Evolutionary conservation across 1,284 basidiomycete genomes (phyloP).

Genomic region (Abortiporus biennis): DNA sequence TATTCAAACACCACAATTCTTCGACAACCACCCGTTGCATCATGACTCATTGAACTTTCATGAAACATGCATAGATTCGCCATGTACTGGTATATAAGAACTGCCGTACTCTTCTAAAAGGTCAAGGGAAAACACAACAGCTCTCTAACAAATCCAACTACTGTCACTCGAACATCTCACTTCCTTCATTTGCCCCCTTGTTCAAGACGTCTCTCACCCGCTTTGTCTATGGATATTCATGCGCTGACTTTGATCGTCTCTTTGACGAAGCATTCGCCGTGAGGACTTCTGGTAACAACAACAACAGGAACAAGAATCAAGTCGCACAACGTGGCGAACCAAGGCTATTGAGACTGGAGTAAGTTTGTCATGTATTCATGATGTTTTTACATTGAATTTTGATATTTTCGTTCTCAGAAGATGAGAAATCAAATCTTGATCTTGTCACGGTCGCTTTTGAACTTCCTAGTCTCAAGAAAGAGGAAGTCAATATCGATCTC

Average conservation of each 20-base stretch:
- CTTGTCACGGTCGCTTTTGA: constrained; percentile 43
- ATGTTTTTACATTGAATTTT: background rate
- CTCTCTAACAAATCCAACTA: too few species aligned
- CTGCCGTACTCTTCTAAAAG: too few species aligned
- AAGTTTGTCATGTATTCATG: constrained; percentile 2
- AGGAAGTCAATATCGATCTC: constrained; percentile 36
- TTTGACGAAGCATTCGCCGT: constrained; percentile 38
- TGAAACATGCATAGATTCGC: too few species aligned
- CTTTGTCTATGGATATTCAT: constrained; percentile 41
- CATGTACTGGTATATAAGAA: too few species aligned
- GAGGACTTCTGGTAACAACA: constrained; percentile 3
- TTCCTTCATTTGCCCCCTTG: too few species aligned
- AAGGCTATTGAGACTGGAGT: constrained; percentile 10
- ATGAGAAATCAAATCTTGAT: constrained; percentile 31
- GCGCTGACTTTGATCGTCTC: constrained; percentile 44
- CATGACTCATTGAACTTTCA: too few species aligned
- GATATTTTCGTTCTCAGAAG: constrained; percentile 27
- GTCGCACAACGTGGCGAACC: background rate
- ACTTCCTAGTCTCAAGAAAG: too few species aligned
- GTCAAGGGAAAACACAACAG: too few species aligned
- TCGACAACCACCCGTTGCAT: too few species aligned
- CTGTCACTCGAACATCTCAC: too few species aligned
- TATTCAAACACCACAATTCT: too few species aligned
- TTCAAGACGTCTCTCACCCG: constrained; percentile 18
- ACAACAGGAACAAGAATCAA: constrained; percentile 8